Evolutionary conservation across 1,139 yeast genomes (phyloP), one percentile per base, ranked within the genome.

Genomic region (Geotrichum bryndzae): DNA sequence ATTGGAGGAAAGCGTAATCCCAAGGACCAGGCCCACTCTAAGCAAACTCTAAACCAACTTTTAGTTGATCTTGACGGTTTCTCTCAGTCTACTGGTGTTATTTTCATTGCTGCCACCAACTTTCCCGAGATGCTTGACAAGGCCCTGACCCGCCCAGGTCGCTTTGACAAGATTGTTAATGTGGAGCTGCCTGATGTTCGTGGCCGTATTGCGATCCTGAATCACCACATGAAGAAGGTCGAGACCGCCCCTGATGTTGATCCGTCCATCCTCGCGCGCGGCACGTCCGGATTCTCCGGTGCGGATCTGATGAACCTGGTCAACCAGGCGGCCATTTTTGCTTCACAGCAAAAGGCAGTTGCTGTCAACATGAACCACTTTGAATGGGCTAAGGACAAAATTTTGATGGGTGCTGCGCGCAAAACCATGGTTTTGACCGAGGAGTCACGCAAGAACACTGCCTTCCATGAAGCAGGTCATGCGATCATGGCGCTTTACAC

Each of bases 301-400:
- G 99, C 99, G 22, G 99, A 92, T 69, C 80, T 94, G 65, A 90
- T 90, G 86, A 94, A 95, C 74, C 80, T 94, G 67, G 97, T 95
- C 41, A 94, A 94, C 76, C 98, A 94, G 75, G 99, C 99, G 7
- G 99, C 99, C 2, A 92, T 94, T 56, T 89, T 88, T 73, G 99
- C 99, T 0, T 90, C 97, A 27, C 97, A 91, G 73, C 84, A 87
- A 70, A 88, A 90, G 69, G 98, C 98, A 0, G 84, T 91, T 41
- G 82, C 94, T 13, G 99, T 94, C 46, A 90, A 87, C 71, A 90
- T 90, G 96, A 74, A 76, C 56, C 98, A 95, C 76, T 86, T 94
- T 67, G 99, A 94, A 76, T 95, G 99, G 99, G 99, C 99, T 56
- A 95, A 95, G 75, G 99, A 94, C 75, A 94, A 94, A 77, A 94